A percentile compares a stretch with the other conserved stretches of the same genome.
These are phyloP conservation scores for Quambalaria eucalypti DNA, from an alignment of 1,284 basidiomycete species.

Conservation along the genomic window DNA sequence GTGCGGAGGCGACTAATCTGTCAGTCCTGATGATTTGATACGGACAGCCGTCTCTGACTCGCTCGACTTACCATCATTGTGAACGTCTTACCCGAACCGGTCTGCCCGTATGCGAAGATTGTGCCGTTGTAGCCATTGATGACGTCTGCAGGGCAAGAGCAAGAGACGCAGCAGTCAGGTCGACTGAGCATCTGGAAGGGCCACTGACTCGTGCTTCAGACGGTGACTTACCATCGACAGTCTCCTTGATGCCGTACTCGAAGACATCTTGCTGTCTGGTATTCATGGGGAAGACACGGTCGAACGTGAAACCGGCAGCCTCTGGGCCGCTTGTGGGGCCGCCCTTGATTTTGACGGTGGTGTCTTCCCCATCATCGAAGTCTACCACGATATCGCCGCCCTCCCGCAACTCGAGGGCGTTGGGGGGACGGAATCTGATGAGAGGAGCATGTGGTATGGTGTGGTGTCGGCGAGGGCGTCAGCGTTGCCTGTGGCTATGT, in stretches of 20 bases:
- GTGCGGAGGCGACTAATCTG: slow-evolving; percentile 1
- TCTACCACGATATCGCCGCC: slow-evolving; percentile 80
- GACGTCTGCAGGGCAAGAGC: slow-evolving; percentile 70
- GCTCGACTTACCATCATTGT: slow-evolving; percentile 33
- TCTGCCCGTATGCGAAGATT: slow-evolving; percentile 92
- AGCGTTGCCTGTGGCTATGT: not conserved
- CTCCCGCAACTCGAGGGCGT: slow-evolving; percentile 80
- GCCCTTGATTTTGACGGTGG: slow-evolving; percentile 60
- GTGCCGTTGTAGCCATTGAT: slow-evolving; percentile 93
- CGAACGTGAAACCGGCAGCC: slow-evolving; percentile 88
- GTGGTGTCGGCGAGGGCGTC: not conserved
- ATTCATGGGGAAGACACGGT: slow-evolving; percentile 87
- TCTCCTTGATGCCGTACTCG: slow-evolving; percentile 93
- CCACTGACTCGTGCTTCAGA: slow-evolving; percentile 9
- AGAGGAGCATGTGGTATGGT: not conserved
- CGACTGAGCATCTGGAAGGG: not conserved
- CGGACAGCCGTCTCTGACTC: not conserved
- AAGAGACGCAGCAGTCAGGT: slow-evolving; percentile 1
- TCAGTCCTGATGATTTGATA: not conserved
- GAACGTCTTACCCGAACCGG: slow-evolving; percentile 58
- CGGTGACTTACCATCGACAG: slow-evolving; percentile 47
- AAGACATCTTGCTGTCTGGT: slow-evolving; percentile 91
- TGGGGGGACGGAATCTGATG: slow-evolving; percentile 82
- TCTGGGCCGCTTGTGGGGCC: slow-evolving; percentile 47
- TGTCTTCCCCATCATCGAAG: slow-evolving; percentile 60